Percentiles rank a stretch among this genome's conserved stretches.
phyloP scores from a whole-genome alignment of 106 monocot genomes.

The Vanilla planifolia region DNA sequence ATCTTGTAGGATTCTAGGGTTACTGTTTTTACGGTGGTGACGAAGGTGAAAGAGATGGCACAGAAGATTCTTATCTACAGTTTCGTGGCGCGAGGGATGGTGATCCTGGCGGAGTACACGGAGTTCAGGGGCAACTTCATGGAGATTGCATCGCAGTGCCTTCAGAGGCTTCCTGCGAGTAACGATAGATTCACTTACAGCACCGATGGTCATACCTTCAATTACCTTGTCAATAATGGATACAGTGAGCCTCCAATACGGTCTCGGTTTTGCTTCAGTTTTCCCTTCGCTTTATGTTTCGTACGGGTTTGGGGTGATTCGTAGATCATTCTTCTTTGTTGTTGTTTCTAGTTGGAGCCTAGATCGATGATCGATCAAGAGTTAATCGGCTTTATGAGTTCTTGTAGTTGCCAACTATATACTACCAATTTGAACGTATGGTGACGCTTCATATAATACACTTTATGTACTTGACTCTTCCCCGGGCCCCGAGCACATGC shows the following conservation, averaged over 20 bases:
- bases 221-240: conserved; percentile 37
- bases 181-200: conserved; percentile 48
- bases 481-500: too few species aligned
- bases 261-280: not conserved
- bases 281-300: not conserved
- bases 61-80: conserved; percentile 37
- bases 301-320: not conserved
- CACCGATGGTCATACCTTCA: conserved; percentile 43
- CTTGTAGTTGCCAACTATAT: too few species aligned
- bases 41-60: conserved; percentile 13
- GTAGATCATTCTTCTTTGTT: not conserved
- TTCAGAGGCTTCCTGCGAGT: conserved; percentile 33
- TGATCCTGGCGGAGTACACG: conserved; percentile 45
- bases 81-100: conserved; percentile 39
- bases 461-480: too few species aligned
- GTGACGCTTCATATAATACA: too few species aligned
- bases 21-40: conserved; percentile 9
- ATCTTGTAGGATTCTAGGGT: conserved; percentile 6
- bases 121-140: conserved; percentile 52
- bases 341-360: not conserved
- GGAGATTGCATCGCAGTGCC: conserved; percentile 36
- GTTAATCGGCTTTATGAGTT: too few species aligned
- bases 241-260: conserved; percentile 23
- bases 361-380: not conserved
- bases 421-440: too few species aligned